phyloP scores from a whole-genome alignment of 768 basidiomycete genomes.

The Mycena venus region DNA sequence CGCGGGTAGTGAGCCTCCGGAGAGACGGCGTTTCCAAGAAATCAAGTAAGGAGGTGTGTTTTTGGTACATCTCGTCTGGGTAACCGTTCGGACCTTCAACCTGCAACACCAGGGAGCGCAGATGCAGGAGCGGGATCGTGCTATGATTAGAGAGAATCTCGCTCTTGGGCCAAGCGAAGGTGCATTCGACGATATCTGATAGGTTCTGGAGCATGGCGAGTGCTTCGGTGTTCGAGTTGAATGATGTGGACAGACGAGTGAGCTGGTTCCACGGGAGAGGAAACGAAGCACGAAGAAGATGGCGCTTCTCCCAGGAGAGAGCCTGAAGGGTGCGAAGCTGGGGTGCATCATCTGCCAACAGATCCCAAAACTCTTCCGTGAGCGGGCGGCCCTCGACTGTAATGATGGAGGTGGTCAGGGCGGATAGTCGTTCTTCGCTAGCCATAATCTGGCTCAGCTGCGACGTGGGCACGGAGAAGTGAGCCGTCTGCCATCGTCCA shows the following conservation, averaged over 20 bases:
- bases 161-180: not conserved
- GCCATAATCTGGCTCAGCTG: no score
- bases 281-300: not conserved
- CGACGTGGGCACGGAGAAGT: no score
- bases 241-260: constrained; percentile 8
- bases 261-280: constrained; percentile 15
- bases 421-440: no score
- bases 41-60: not conserved
- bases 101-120: not conserved
- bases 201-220: not conserved
- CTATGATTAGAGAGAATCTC: not conserved
- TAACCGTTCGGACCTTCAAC: not conserved
- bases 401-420: not conserved
- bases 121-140: not conserved
- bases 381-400: no score
- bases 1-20: not conserved
- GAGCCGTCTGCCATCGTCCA: not conserved
- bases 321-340: not conserved
- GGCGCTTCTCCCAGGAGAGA: not conserved
- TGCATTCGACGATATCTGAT: constrained; percentile 7
- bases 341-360: not conserved
- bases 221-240: not conserved
- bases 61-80: no score
- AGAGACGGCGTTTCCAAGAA: not conserved
- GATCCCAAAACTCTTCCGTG: not conserved